Percentiles rank a stretch among this genome's conserved stretches.
Evolutionary conservation across 2,329 filamentous ascomycete species (phyloP).

Genomic region (Paraphaeosphaeria minitans): DNA sequence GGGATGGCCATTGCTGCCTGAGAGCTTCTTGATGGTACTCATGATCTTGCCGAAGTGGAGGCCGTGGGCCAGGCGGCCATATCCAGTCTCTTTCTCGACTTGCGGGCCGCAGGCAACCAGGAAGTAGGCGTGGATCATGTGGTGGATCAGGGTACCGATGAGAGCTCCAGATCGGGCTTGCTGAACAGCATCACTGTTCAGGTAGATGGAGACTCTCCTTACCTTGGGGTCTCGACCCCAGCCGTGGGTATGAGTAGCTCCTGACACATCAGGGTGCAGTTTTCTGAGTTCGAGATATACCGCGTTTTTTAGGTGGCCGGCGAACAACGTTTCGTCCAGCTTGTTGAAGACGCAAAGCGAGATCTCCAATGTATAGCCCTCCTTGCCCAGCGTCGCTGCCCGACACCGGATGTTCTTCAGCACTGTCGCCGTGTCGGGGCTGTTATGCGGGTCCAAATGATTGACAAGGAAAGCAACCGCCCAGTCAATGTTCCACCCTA

Average conservation of each 20-base stretch:
- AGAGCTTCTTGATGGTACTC: constrained; percentile 44
- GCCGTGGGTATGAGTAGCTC: constrained; percentile 44
- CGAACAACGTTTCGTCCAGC: constrained; percentile 46
- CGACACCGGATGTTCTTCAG: constrained; percentile 25
- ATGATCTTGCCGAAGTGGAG: constrained; percentile 50
- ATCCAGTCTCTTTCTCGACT: constrained; percentile 36
- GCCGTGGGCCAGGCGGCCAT: constrained; percentile 46
- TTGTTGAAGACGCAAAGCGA: constrained; percentile 45
- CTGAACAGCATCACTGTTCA: constrained; percentile 31
- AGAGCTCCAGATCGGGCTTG: constrained; percentile 39
- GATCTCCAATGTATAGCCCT: constrained; percentile 26
- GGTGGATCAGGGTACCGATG: constrained; percentile 48
- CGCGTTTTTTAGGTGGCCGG: constrained; percentile 43
- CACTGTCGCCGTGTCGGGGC: constrained; percentile 22
- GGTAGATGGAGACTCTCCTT: constrained; percentile 45
- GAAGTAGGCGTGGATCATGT: constrained; percentile 55
- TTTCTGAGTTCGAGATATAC: constrained; percentile 43
- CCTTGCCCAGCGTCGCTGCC: constrained; percentile 20
- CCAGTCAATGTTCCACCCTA: constrained; percentile 50
- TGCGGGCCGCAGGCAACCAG: constrained; percentile 49
- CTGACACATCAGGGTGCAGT: constrained; percentile 35
- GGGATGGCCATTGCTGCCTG: constrained; percentile 28
- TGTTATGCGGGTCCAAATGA: constrained; percentile 31
- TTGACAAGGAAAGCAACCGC: constrained; percentile 49
- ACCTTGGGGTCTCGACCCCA: constrained; percentile 28